Base-by-base conservation (phyloP, 495 filamentous ascomycete genomes). In the Parmelia sp. region DNA sequence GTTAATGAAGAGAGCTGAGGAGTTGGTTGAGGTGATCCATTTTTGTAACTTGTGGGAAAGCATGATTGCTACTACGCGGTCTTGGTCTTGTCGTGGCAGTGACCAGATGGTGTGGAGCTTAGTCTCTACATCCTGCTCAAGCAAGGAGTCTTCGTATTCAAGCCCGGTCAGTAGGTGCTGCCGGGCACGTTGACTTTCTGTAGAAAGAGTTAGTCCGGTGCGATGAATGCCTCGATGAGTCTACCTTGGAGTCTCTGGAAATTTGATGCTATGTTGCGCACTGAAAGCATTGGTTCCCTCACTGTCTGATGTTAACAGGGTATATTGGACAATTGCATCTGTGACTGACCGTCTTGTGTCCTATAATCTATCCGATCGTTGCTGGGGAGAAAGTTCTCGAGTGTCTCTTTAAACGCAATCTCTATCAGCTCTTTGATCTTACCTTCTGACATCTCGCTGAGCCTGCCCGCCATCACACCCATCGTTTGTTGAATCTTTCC, bases 31-130 rank as follows among this genome's bases (percentile, higher is more conserved):
- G 17, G 60, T 62, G 17, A 62, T 49, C 60, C 60, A 62, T 25
- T 49, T 39, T 19, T 49, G 60, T 21, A 62, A 33, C 27, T 62
- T 49, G 4, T 29, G 60, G 15, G 45, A 37, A 25, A 8, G 44
- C 60, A 62, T 62, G 17, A 62, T 49, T 29, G 45, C 60, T 17
- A 62, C 21, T 21, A 53, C 31, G 6, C 60, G 60, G 47, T 62
- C 47, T 19, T 62, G 60, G 9, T 62, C 60, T 33, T 49, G 36
- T 25, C 21, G n/a, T 21, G 44, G 21, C 8, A 39, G 21, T 10
- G 60, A 27, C 44, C 60, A 49, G 7, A 53, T 36, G 4, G 47
- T 35, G 5, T 36, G 27, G 1, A 62, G 45, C 21, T 53, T 51
- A 31, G 12, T 36, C 7, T 62, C 21, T 27, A 62, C 47, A 6